phyloP scores from a whole-genome alignment of 495 filamentous ascomycete genomes.

The Hyaloscypha finlandica region DNA sequence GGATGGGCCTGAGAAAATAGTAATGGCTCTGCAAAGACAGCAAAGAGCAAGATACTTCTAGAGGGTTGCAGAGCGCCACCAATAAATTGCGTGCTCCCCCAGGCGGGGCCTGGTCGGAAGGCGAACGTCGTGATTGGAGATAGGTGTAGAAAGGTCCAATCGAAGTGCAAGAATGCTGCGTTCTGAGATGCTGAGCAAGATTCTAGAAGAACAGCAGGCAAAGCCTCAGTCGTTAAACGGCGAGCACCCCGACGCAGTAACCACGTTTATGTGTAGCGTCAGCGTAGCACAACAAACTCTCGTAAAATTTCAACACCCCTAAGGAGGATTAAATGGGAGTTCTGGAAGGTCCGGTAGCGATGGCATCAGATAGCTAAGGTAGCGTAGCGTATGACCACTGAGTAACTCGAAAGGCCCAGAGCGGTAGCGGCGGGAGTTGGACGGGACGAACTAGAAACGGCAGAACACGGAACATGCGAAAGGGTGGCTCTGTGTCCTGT shows the following conservation, averaged over 20 bases:
- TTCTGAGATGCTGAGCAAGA: background rate
- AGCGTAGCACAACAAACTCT: too few relatives aligned
- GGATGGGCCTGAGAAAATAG: background rate
- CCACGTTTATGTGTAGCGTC: background rate
- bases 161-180: background rate
- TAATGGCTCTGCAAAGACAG: background rate
- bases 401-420: too few relatives aligned
- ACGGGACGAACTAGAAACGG: too few relatives aligned
- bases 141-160: background rate
- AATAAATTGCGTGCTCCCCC: slow-evolving; percentile 29
- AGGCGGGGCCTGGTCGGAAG: background rate
- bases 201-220: background rate
- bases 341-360: too few relatives aligned
- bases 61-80: slow-evolving; percentile 17
- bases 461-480: too few relatives aligned
- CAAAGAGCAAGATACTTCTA: background rate
- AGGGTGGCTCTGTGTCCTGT: too few relatives aligned
- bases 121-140: background rate
- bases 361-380: too few relatives aligned
- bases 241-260: background rate
- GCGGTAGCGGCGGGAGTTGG: too few relatives aligned
- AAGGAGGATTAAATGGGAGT: too few relatives aligned
- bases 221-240: background rate
- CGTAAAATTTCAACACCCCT: too few relatives aligned
- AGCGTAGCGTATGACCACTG: too few relatives aligned